Evolutionary conservation across 192 early-diverging fungal genomes (phyloP).

Genomic region (Lobosporangium transversale): DNA sequence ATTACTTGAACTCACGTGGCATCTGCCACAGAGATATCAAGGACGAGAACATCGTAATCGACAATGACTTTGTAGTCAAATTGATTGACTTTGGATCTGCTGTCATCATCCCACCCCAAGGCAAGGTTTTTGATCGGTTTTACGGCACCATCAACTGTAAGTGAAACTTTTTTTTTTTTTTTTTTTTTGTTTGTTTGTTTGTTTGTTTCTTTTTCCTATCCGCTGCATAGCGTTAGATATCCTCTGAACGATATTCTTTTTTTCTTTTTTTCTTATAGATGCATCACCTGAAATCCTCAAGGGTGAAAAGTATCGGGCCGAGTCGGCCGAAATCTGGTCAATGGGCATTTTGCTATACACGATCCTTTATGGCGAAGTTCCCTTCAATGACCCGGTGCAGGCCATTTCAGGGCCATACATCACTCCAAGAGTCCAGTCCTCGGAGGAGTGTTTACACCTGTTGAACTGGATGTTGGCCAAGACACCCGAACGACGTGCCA

Average conservation of each 20-base stretch:
- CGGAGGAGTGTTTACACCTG: constrained; percentile 60
- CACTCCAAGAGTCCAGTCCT: constrained; percentile 52
- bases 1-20: constrained; percentile 66
- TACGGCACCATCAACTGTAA: constrained; percentile 71
- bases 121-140: constrained; percentile 63
- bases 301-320: constrained; percentile 69
- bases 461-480: constrained; percentile 70
- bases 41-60: constrained; percentile 80
- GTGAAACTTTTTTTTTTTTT: constrained; percentile 34
- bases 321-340: constrained; percentile 78
- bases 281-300: constrained; percentile 74
- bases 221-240: too few relatives aligned
- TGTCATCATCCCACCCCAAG: constrained; percentile 56
- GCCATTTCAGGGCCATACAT: constrained; percentile 54
- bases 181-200: not conserved
- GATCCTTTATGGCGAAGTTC: constrained; percentile 66
- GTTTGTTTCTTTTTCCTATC: not conserved
- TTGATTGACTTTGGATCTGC: constrained; percentile 77
- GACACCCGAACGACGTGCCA: constrained; percentile 58
- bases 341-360: constrained; percentile 73
- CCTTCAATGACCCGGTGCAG: constrained; percentile 62
- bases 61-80: constrained; percentile 65
- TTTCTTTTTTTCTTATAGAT: constrained; percentile 44
- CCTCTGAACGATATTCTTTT: too few relatives aligned
- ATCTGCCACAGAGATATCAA: constrained; percentile 87